A percentile compares a stretch with the other conserved stretches of the same genome.
These are phyloP conservation scores for Phalaenopsis equestris DNA, from an alignment of 106 monocot species.

Conservation along the genomic window DNA sequence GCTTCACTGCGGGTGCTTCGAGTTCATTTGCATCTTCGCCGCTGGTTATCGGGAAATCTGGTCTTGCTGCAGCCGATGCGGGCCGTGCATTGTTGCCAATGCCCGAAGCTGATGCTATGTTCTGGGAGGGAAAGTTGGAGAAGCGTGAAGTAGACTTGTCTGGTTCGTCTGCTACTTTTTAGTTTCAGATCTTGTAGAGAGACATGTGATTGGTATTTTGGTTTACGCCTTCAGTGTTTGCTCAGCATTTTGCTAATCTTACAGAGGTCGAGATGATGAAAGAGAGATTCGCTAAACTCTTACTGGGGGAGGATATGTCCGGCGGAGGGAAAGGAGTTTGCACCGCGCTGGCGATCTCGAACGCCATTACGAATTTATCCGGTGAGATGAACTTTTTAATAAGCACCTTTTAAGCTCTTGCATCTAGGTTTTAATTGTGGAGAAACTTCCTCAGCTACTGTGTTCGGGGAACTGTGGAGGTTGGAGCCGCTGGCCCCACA, in stretches of 20 bases:
- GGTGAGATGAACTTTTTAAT: conserved; percentile 25
- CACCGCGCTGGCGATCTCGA: conserved; percentile 92
- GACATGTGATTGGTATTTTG: neutral
- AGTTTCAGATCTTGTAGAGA: neutral
- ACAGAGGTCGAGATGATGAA: conserved; percentile 98
- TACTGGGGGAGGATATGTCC: conserved; percentile 96
- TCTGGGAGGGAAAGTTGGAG: conserved; percentile 52
- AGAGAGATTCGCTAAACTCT: conserved; percentile 88
- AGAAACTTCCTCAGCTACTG: conserved; percentile 46
- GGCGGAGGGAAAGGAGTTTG: conserved; percentile 92
- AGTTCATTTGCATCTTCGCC: conserved; percentile 43
- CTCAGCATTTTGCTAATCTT: neutral
- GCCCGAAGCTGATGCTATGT: conserved; percentile 12
- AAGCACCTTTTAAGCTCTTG: neutral
- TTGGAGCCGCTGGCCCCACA: conserved; percentile 70
- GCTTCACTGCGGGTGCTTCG: conserved; percentile 24
- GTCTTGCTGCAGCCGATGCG: conserved; percentile 3
- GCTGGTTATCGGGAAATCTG: neutral
- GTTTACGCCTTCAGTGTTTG: neutral
- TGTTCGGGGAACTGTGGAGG: conserved; percentile 91
- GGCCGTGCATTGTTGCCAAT: conserved; percentile 4
- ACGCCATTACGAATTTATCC: conserved; percentile 96
- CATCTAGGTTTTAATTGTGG: neutral
- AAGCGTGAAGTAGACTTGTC: conserved; percentile 33
- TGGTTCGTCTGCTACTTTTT: conserved; percentile 21